Percentiles rank a stretch among this genome's conserved stretches.
Evolutionary conservation across 257 asterid genomes (phyloP).

Genomic region (Gentiana dahurica): DNA sequence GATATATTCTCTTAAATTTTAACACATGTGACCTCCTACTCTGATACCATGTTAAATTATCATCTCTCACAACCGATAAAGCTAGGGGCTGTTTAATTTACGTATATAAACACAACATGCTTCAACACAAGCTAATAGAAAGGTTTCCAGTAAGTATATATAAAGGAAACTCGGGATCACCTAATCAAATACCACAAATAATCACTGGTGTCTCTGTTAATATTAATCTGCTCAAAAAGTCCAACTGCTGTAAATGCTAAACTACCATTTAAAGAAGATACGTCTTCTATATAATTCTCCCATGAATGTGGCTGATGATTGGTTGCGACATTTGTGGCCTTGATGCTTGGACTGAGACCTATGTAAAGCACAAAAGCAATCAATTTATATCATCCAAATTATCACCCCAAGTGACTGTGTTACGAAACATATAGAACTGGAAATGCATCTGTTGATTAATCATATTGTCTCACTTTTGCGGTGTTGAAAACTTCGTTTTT

Average conservation of each 20-base stretch:
- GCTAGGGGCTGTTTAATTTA: too few species aligned
- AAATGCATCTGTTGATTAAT: not conserved
- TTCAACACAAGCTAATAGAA: too few species aligned
- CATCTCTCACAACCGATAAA: too few species aligned
- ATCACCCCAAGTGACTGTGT: not conserved
- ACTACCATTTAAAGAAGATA: slow-evolving; percentile 25
- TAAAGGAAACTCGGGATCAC: slow-evolving; percentile 16
- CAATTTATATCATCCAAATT: slow-evolving; percentile 1
- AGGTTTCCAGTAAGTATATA: too few species aligned
- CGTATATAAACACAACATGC: too few species aligned
- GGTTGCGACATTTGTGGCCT: slow-evolving; percentile 26
- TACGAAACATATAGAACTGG: not conserved
- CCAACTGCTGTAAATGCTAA: slow-evolving; percentile 31
- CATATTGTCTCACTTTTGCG: slow-evolving; percentile 31
- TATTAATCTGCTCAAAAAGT: slow-evolving; percentile 51
- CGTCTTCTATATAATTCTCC: slow-evolving; percentile 47
- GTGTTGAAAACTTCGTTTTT: slow-evolving; percentile 48
- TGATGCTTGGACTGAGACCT: slow-evolving; percentile 45
- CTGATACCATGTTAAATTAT: too few species aligned
- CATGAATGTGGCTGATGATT: slow-evolving; percentile 31
- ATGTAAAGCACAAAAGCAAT: slow-evolving; percentile 1
- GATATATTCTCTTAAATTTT: too few species aligned
- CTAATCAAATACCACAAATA: slow-evolving; percentile 63
- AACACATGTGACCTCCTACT: too few species aligned
- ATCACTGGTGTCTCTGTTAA: slow-evolving; percentile 59